A percentile compares a stretch with the other conserved stretches of the same genome.
phyloP scores from a whole-genome alignment of 257 asterid genomes.

The Solanum ossicruentum region DNA sequence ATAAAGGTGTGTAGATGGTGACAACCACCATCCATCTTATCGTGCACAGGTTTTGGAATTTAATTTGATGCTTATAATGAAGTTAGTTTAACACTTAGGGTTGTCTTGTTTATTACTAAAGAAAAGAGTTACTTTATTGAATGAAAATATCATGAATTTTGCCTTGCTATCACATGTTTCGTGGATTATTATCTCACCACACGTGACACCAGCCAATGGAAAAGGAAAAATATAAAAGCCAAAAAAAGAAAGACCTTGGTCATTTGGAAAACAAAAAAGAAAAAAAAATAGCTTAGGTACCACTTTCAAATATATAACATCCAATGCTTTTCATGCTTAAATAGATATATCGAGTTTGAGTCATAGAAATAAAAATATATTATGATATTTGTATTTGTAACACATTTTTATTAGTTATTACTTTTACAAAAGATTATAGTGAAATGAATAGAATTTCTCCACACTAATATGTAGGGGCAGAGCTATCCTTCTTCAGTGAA shows the following conservation, averaged over 20 bases:
- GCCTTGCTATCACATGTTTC: background rate
- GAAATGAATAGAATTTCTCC: background rate
- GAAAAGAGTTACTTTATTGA: background rate
- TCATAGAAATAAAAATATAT: background rate
- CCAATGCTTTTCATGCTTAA: background rate
- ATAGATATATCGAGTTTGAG: background rate
- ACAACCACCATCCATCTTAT: constrained; percentile 35
- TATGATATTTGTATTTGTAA: background rate
- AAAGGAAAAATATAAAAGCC: background rate
- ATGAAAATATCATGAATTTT: background rate
- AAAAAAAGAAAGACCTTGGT: background rate
- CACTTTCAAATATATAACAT: background rate
- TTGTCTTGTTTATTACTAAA: background rate
- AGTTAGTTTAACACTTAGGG: background rate
- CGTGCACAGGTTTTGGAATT: background rate
- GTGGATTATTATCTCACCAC: background rate
- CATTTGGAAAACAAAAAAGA: background rate
- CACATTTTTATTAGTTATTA: background rate
- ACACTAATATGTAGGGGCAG: background rate
- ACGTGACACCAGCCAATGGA: background rate
- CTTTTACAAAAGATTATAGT: background rate
- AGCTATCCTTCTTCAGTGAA: too few relatives aligned
- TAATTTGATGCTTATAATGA: background rate
- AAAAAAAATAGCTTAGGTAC: background rate
- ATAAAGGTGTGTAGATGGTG: constrained; percentile 35